phyloP scores from a whole-genome alignment of 768 basidiomycete genomes.

The Ephemerocybe angulata region DNA sequence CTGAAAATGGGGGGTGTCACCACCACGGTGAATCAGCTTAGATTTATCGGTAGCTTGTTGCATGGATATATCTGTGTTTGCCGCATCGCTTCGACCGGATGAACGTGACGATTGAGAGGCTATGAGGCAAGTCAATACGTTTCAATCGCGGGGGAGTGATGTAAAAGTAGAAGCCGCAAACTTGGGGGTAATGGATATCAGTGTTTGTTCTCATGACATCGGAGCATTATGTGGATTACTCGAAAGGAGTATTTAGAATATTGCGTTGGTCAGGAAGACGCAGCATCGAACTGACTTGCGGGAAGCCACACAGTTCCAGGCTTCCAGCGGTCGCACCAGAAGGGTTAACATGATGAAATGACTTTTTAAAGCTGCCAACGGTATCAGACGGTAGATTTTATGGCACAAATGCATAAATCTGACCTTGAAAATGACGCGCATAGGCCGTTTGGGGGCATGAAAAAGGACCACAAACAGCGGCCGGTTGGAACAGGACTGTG shows the following conservation, averaged over 20 bases:
- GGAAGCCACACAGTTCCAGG: too few species aligned
- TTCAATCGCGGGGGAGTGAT: background rate
- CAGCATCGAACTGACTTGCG: too few species aligned
- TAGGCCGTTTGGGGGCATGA: background rate
- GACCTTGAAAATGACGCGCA: too few species aligned
- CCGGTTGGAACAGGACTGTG: background rate
- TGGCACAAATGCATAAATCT: too few species aligned
- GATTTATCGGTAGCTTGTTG: constrained; percentile 56
- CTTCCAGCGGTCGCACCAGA: too few species aligned
- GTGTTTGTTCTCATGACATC: background rate
- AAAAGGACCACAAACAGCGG: background rate
- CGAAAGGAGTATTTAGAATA: background rate
- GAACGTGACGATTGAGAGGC: background rate
- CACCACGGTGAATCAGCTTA: constrained; percentile 29
- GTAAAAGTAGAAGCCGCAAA: background rate
- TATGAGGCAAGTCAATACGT: background rate
- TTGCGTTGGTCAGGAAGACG: too few species aligned
- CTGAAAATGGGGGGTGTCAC: constrained; percentile 1
- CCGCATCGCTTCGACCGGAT: background rate
- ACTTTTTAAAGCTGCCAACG: too few species aligned
- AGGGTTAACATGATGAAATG: too few species aligned
- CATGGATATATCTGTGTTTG: background rate
- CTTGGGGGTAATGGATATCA: background rate
- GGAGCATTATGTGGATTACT: background rate
- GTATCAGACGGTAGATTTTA: too few species aligned